Evolutionary conservation across 805 yeast species (phyloP).

Genomic region (Zygosaccharomyces rouxii): DNA sequence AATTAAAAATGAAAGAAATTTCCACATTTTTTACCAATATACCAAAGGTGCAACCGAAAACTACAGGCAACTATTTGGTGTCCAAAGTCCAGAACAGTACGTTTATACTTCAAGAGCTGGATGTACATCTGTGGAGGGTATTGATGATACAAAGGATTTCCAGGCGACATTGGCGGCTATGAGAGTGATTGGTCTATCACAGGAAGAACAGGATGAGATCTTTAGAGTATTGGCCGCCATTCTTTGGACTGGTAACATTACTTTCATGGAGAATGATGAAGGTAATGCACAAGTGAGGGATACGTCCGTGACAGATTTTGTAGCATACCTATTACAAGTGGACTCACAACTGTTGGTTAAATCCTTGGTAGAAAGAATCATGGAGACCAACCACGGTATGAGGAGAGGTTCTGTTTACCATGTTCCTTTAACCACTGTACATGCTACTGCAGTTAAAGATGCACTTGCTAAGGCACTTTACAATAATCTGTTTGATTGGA

Average conservation of each 20-base stretch:
- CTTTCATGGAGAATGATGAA: conserved; percentile 78
- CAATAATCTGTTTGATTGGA: conserved; percentile 93
- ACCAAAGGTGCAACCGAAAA: conserved; percentile 84
- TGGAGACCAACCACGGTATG: conserved; percentile 88
- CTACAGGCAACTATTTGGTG: conserved; percentile 80
- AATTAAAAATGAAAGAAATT: conserved; percentile 85
- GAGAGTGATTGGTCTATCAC: conserved; percentile 77
- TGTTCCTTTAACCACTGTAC: conserved; percentile 85
- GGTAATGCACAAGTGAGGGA: conserved; percentile 84
- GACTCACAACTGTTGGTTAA: conserved; percentile 60
- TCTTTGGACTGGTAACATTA: conserved; percentile 91
- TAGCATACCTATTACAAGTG: conserved; percentile 85
- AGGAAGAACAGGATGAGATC: conserved; percentile 83
- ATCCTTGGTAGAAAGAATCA: conserved; percentile 70
- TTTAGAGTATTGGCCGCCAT: conserved; percentile 80
- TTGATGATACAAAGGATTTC: conserved; percentile 79
- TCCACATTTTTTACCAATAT: conserved; percentile 94
- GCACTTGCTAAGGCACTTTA: conserved; percentile 93
- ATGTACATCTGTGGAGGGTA: conserved; percentile 80
- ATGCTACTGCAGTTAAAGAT: conserved; percentile 92
- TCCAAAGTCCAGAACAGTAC: conserved; percentile 92
- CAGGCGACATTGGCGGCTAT: conserved; percentile 80
- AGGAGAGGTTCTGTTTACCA: conserved; percentile 90
- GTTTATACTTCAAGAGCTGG: conserved; percentile 81
- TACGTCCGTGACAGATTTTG: conserved; percentile 86